Conservation (phyloP, 495 filamentous ascomycete species). For the Aspergillus steynii region DNA sequence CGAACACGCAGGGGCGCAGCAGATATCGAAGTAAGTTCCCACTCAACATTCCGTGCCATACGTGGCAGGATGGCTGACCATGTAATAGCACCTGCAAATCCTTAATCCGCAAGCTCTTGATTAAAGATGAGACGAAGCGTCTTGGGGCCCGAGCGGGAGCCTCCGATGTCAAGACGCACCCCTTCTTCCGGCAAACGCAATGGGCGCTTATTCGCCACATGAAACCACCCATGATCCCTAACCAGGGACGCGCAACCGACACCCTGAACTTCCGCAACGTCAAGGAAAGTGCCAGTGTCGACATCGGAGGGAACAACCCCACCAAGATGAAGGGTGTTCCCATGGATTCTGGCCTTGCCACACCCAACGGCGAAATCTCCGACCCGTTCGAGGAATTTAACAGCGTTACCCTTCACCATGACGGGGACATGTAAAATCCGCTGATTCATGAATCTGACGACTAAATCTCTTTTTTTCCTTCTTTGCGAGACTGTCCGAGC, state of each 20-base stretch:
- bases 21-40: slow-evolving; percentile 80
- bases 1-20: slow-evolving; percentile 78
- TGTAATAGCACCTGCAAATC: slow-evolving; percentile 83
- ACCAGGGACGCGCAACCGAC: slow-evolving; percentile 88
- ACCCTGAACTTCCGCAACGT: slow-evolving; percentile 97
- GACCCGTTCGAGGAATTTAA: slow-evolving; percentile 99
- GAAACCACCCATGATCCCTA: slow-evolving; percentile 98
- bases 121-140: slow-evolving; percentile 95
- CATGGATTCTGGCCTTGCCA: slow-evolving; percentile 79
- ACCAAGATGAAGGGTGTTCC: slow-evolving; percentile 73
- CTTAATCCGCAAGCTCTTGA: slow-evolving; percentile 91
- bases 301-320: slow-evolving; percentile 67
- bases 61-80: slow-evolving; percentile 5
- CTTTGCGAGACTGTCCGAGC: slow-evolving; percentile 25
- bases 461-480: slow-evolving; percentile 13
- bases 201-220: slow-evolving; percentile 97
- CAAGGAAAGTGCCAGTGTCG: slow-evolving; percentile 94
- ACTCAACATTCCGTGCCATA: neutral
- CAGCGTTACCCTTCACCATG: slow-evolving; percentile 95
- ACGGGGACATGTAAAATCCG: slow-evolving; percentile 62
- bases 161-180: slow-evolving; percentile 93
- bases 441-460: slow-evolving; percentile 11
- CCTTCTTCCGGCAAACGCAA: slow-evolving; percentile 93
- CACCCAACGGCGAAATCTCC: slow-evolving; percentile 78
- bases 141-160: slow-evolving; percentile 93